Evolutionary conservation across 768 basidiomycete genomes (phyloP), one percentile per base, ranked within the genome.

Genomic region (Rhizopogon rudus): DNA sequence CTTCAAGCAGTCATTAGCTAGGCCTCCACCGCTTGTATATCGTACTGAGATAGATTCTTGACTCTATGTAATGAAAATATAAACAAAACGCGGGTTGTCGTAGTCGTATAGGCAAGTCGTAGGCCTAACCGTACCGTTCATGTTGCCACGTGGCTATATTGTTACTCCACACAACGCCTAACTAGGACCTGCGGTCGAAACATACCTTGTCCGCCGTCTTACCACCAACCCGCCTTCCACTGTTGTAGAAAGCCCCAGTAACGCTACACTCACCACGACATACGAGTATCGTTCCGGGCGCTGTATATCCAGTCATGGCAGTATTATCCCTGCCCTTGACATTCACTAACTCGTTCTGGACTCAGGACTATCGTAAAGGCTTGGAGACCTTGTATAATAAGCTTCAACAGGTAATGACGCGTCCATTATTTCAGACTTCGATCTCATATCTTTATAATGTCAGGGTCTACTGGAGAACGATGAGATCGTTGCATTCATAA

Each of bases 281-380:
- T n/a, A 55, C 25, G 42, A 56, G 37, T 13, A 25, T 33, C 39
- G 29, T 52, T 28, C 8, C n/a, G 8, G 20, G 17, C 20, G 17
- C 29, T 40, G 17, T 37, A 43, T 33, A 50, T 52, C 46, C 62
- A 53, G 67, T 52, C 65, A 94, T 95, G 93, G 88, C 92, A 58
- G 88, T 91, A 60, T 74, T 96, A 59, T 90, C 92, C 43, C 82
- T 95, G 65, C 93, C 93, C n/a, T 77, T 92, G 56, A 81, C 81
- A 14, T 97, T 97, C 68, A 83, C 79, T 54, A 95, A 96, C 70
- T 94, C 93, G 31, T 97, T 97, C 76, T 97, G 94, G 94, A 82
- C 93, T 14, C 87, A 91, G 68, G 92, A 94, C 74, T 94, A 92
- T 67, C 79, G 91, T 44, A 81, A 74, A 56, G 94, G 93, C 35